Percentiles rank a stretch among this genome's conserved stretches.
These are phyloP conservation scores for Drechmeria coniospora DNA, from an alignment of 2,329 filamentous ascomycete species.

Conservation along the genomic window DNA sequence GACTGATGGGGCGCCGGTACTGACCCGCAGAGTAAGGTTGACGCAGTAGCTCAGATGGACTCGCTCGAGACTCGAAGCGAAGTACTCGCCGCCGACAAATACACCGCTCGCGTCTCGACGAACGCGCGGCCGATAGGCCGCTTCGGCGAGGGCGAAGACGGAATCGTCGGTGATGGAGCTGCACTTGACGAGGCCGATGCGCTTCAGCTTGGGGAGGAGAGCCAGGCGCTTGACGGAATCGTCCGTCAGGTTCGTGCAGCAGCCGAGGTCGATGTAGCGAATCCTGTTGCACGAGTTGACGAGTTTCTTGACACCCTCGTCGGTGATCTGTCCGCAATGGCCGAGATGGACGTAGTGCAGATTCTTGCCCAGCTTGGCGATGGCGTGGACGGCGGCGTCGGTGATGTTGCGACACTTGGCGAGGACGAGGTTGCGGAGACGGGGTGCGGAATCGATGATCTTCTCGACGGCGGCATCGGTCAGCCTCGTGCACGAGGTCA, in stretches of 20 bases:
- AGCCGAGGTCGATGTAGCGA: constrained; percentile 94
- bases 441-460: constrained; percentile 74
- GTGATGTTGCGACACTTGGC: constrained; percentile 92
- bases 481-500: constrained; percentile 74
- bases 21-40: constrained; percentile 64
- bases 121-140: constrained; percentile 38
- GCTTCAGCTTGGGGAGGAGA: constrained; percentile 77
- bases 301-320: constrained; percentile 69
- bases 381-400: constrained; percentile 72
- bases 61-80: constrained; percentile 59
- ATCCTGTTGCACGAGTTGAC: constrained; percentile 84
- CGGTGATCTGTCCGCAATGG: constrained; percentile 83
- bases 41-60: constrained; percentile 95
- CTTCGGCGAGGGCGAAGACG: constrained; percentile 67
- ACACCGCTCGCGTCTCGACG: constrained; percentile 33
- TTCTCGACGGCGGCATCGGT: constrained; percentile 78
- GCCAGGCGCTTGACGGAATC: constrained; percentile 72
- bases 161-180: constrained; percentile 78
- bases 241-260: constrained; percentile 80
- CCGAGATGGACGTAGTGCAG: constrained; percentile 92
- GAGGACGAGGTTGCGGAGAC: constrained; percentile 80
- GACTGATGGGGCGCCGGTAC: constrained; percentile 16
- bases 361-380: constrained; percentile 84
- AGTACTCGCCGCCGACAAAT: constrained; percentile 35
- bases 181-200: constrained; percentile 92